phyloP scores from a whole-genome alignment of 179 eudicot genomes.

The Spinacia oleracea region DNA sequence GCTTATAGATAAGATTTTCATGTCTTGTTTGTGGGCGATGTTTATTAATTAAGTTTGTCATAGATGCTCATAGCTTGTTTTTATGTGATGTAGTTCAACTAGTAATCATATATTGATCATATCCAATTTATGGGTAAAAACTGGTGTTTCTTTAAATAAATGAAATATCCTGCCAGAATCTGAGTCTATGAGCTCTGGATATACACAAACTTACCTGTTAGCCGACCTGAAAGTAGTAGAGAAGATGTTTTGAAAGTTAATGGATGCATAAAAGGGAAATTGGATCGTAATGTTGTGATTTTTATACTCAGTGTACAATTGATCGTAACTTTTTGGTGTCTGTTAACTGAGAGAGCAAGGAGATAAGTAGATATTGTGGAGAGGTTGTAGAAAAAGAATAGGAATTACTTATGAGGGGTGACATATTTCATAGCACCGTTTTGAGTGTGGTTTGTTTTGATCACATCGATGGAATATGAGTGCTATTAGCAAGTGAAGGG shows the following conservation, averaged over 20 bases:
- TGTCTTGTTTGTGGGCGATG: not conserved
- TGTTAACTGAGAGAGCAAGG: not conserved
- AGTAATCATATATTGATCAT: not conserved
- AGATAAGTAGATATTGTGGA: not conserved
- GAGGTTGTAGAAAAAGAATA: not conserved
- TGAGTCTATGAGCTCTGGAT: not conserved
- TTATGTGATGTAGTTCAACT: not conserved
- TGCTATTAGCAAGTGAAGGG: constrained; percentile 8
- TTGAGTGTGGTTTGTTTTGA: not conserved
- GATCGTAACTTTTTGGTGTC: not conserved
- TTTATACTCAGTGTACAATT: not conserved
- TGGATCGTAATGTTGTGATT: not conserved
- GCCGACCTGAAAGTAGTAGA: not conserved
- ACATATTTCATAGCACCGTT: not conserved
- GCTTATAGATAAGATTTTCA: not conserved
- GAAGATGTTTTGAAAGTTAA: not conserved
- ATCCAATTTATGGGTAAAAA: too few species aligned
- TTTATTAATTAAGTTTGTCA: not conserved
- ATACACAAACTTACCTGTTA: not conserved
- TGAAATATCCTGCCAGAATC: not conserved
- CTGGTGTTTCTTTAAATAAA: not conserved
- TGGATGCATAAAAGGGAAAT: not conserved
- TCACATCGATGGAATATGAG: not conserved
- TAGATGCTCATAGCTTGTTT: not conserved
- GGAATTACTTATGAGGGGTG: not conserved